A percentile compares a stretch with the other conserved stretches of the same genome.
These are phyloP conservation scores for Iris pallida DNA, from an alignment of 116 monocot genomes.

Conservation along the genomic window DNA sequence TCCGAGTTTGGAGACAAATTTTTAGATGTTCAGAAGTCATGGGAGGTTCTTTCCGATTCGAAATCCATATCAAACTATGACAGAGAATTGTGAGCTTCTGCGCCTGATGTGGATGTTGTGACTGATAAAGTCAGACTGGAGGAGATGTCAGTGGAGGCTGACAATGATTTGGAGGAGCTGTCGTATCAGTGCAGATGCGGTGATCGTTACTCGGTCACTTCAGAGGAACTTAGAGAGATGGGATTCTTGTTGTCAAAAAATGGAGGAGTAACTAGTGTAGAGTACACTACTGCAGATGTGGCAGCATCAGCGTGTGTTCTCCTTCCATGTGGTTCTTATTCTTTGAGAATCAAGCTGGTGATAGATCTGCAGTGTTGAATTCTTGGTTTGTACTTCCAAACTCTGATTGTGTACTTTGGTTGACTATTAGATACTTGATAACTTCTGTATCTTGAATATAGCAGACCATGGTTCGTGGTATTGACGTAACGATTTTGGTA, in stretches of 20 bases:
- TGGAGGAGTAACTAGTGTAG: not conserved
- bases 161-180: slow-evolving; percentile 36
- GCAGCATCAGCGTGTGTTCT: slow-evolving; percentile 28
- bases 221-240: slow-evolving; percentile 50
- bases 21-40: slow-evolving; percentile 66
- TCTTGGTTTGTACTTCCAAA: no score
- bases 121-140: slow-evolving; percentile 45
- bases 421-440: no score
- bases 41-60: slow-evolving; percentile 69
- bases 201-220: slow-evolving; percentile 52
- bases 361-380: not conserved
- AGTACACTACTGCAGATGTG: not conserved
- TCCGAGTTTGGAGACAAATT: slow-evolving; percentile 30
- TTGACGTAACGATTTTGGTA: no score
- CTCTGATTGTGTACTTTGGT: no score
- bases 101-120: slow-evolving; percentile 28
- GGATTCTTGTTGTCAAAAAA: slow-evolving; percentile 30
- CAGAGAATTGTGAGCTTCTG: slow-evolving; percentile 29
- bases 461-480: no score
- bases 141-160: slow-evolving; percentile 46
- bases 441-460: no score
- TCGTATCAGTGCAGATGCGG: slow-evolving; percentile 66
- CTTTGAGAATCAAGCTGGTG: slow-evolving; percentile 33
- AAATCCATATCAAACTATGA: slow-evolving; percentile 57
- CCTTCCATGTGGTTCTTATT: slow-evolving; percentile 62